phyloP scores from a whole-genome alignment of 257 asterid species.

The Euphrasia confusa region DNA sequence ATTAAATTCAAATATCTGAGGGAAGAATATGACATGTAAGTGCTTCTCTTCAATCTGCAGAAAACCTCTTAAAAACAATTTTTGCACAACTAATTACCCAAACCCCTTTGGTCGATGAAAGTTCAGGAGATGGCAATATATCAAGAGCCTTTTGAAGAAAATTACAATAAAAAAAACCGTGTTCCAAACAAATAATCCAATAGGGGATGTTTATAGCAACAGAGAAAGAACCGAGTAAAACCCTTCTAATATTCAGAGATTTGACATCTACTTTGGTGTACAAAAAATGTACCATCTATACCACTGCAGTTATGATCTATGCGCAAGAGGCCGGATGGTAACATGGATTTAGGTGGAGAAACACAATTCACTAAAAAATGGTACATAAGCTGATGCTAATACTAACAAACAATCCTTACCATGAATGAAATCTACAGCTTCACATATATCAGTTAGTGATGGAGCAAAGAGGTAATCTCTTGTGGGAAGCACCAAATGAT shows the following conservation, averaged over 20 bases:
- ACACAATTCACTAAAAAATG: not conserved
- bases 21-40: not conserved
- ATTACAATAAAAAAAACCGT: not conserved
- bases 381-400: not conserved
- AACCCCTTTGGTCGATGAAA: not conserved
- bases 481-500: constrained; percentile 69
- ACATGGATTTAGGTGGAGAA: not conserved
- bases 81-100: not conserved
- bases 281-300: not conserved
- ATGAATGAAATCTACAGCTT: constrained; percentile 59
- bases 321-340: not conserved
- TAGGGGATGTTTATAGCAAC: not conserved
- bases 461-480: constrained; percentile 77
- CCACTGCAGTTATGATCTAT: not conserved
- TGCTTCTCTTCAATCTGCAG: not conserved
- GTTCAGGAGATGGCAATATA: constrained; percentile 5
- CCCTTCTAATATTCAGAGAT: not conserved
- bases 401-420: constrained; percentile 30
- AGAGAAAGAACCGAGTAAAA: not conserved
- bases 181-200: not conserved
- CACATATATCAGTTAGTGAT: constrained; percentile 48
- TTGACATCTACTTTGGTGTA: not conserved
- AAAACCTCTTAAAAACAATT: not conserved
- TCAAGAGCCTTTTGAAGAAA: constrained; percentile 11
- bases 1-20: not conserved